Base-by-base conservation (phyloP, 768 basidiomycete species). In the Tricholoma bakamatsutake region DNA sequence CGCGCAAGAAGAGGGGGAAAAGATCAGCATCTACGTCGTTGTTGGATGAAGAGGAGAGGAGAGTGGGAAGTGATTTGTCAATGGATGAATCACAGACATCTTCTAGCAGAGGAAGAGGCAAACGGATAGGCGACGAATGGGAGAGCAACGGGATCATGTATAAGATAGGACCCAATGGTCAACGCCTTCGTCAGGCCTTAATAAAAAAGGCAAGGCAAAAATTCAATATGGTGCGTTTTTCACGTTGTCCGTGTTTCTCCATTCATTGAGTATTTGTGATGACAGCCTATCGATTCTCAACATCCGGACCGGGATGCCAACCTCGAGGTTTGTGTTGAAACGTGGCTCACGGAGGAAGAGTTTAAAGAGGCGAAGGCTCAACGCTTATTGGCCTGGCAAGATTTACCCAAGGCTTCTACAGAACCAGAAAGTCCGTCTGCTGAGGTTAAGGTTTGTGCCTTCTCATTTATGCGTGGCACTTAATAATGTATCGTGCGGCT, bases 311-410 rank as follows among this genome's bases (percentile, higher is more conserved):
- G 81, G 43, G 71, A 81, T 53, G 82, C 79, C 18, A 81, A 83
- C 56, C 71, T 90, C 24, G 83, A 88, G 58, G 83, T 90, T 30
- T 87, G 79, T 61, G 79, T 91, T n/a, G 89, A 90, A 66, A 77
- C 75, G 17, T 93, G 90, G 90, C 75, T 90, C 52, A 83, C 83
- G 10, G 88, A 90, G 54, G 86, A 83, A 55, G 84, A 88, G 61
- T 86, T 88, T 66, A 73, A 76, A 50, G 76, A 76, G 48, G 84
- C 86, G 1, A 88, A 88, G 60, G 75, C 77, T 15, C 74, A 76
- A 39, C 78, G 77, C 54, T 73, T 82, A 35, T 67, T 90, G 15
- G 84, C 82, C 15, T 88, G 87, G 87, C 88, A 89, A 64, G 86
- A 88, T 58, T 70, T 76, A 13, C 74, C 75, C 21, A 75, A 73